These are phyloP conservation scores for Monascus purpureus DNA, from an alignment of 495 filamentous ascomycete genomes.

Conservation along the genomic window DNA sequence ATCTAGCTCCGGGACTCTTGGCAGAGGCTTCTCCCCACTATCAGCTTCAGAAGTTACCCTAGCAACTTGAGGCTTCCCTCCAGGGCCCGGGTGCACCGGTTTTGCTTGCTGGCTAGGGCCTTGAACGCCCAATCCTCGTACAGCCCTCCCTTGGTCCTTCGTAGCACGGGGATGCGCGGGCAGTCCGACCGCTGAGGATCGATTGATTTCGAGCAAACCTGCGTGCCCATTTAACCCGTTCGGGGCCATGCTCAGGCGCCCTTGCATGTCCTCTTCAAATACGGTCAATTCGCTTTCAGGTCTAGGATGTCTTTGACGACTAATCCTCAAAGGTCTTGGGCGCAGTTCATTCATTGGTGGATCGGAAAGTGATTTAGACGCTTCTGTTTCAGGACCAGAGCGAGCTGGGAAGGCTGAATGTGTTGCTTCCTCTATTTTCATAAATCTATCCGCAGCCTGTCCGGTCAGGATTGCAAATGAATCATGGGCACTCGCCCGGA, in stretches of 20 bases:
- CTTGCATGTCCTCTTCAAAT: conserved; percentile 25
- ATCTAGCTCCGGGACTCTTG: too few relatives aligned
- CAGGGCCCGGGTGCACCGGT: conserved; percentile 2
- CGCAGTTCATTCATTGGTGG: conserved; percentile 13
- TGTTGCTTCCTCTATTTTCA: background rate
- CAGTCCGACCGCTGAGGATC: conserved; percentile 14
- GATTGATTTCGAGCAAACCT: too few relatives aligned
- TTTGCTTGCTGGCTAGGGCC: conserved; percentile 3
- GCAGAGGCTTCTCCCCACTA: too few relatives aligned
- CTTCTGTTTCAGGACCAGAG: too few relatives aligned
- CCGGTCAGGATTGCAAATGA: too few relatives aligned
- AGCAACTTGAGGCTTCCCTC: too few relatives aligned
- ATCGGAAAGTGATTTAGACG: conserved; percentile 19
- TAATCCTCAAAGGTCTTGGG: conserved; percentile 25
- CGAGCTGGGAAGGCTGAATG: conserved; percentile 18
- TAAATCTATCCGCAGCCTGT: conserved; percentile 17
- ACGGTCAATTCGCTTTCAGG: conserved; percentile 21
- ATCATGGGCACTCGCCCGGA: too few relatives aligned
- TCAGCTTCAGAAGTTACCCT: too few relatives aligned
- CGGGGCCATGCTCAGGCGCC: too few relatives aligned
- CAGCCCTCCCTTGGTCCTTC: conserved; percentile 9
- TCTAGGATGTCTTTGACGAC: conserved; percentile 12
- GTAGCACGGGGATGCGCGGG: conserved; percentile 27
- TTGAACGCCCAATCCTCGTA: conserved; percentile 3
- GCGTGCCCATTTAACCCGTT: too few relatives aligned